Conservation (phyloP, 768 basidiomycete species). For the Plicaturopsis crispa region DNA sequence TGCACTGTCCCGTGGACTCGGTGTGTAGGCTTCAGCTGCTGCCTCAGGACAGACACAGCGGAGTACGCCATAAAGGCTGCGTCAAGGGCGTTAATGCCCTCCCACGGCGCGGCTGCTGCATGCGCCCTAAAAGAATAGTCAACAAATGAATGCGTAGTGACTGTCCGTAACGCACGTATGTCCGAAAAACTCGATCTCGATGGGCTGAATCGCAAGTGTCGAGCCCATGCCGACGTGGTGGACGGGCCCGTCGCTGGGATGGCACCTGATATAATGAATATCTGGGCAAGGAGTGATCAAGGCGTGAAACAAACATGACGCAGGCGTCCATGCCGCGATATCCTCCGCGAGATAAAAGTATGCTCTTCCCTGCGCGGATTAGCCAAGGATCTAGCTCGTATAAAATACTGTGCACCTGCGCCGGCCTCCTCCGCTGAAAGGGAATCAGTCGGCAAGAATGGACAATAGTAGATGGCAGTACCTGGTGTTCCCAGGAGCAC, state of each 20-base stretch:
- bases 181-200: constrained; percentile 68
- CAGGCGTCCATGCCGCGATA: constrained; percentile 80
- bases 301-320: constrained; percentile 45
- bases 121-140: constrained; percentile 46
- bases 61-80: constrained; percentile 84
- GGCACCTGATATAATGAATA: constrained; percentile 44
- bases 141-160: constrained; percentile 2
- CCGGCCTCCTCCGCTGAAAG: constrained; percentile 59
- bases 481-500: constrained; percentile 76
- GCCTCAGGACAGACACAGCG: constrained; percentile 69
- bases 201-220: constrained; percentile 55
- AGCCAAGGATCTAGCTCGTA: too few relatives aligned
- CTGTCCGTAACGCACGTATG: constrained; percentile 45
- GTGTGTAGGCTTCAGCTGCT: constrained; percentile 79
- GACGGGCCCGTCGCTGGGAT: constrained; percentile 52
- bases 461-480: constrained; percentile 15
- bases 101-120: constrained; percentile 79
- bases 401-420: too few relatives aligned
- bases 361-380: constrained; percentile 75
- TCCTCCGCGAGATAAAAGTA: constrained; percentile 65
- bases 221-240: constrained; percentile 44
- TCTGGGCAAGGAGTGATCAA: constrained; percentile 3
- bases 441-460: constrained; percentile 1
- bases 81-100: constrained; percentile 81
- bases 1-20: constrained; percentile 74